Percentiles rank a stretch among this genome's conserved stretches.
Evolutionary conservation across 805 yeast genomes (phyloP).

Genomic region (Debaryomyces hansenii): DNA sequence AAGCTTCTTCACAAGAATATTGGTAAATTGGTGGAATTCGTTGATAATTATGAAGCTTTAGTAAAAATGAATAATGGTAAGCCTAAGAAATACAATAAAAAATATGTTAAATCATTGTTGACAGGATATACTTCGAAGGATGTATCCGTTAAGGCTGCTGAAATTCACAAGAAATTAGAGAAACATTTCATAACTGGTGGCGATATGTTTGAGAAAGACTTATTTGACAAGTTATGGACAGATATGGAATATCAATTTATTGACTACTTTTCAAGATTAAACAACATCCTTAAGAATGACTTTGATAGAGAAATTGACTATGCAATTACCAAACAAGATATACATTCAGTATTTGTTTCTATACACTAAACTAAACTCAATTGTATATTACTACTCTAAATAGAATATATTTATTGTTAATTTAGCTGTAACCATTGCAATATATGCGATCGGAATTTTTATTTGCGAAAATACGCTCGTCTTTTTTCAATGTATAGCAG

Average conservation of each 20-base stretch:
- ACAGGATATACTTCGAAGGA: slow-evolving; percentile 59
- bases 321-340: slow-evolving; percentile 53
- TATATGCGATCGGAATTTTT: no score
- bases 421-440: no score
- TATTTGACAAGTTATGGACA: slow-evolving; percentile 66
- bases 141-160: slow-evolving; percentile 52
- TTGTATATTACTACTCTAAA: neutral
- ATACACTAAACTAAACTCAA: slow-evolving; percentile 5
- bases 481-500: no score
- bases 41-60: slow-evolving; percentile 60
- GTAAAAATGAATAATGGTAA: slow-evolving; percentile 50
- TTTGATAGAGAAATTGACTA: slow-evolving; percentile 56
- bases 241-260: slow-evolving; percentile 66
- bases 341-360: slow-evolving; percentile 52
- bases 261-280: slow-evolving; percentile 53
- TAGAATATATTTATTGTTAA: no score
- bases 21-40: slow-evolving; percentile 67
- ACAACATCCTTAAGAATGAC: slow-evolving; percentile 49
- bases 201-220: slow-evolving; percentile 49
- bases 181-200: slow-evolving; percentile 48
- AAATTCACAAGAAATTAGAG: slow-evolving; percentile 55
- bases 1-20: slow-evolving; percentile 46
- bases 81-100: slow-evolving; percentile 64
- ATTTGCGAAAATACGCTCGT: no score
- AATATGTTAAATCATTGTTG: slow-evolving; percentile 57